These are phyloP conservation scores for Tillandsia leiboldiana DNA, from an alignment of 176 grass and related monocot genomes.

Conservation along the genomic window DNA sequence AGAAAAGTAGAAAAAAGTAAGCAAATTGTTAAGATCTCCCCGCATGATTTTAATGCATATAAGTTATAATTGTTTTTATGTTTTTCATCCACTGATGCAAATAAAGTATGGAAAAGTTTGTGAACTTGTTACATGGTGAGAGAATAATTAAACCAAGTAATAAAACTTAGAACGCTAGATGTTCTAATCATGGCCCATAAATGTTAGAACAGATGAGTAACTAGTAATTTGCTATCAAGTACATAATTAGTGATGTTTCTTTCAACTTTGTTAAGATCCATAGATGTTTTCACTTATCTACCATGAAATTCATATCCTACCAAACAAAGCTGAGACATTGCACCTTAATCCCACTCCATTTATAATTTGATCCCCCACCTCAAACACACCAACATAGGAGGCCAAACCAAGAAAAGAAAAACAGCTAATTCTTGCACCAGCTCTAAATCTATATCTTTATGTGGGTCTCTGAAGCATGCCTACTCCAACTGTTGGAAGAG, in stretches of 20 bases:
- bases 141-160: no score
- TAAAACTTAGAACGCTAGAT: no score
- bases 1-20: no score
- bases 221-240: no score
- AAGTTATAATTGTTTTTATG: no score
- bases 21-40: no score
- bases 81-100: no score
- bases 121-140: no score
- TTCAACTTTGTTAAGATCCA: slow-evolving; percentile 41
- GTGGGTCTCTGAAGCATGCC: slow-evolving; percentile 21
- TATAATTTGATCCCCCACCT: neutral
- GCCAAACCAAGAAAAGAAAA: slow-evolving; percentile 4
- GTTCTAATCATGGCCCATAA: no score
- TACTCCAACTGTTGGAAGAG: slow-evolving; percentile 44
- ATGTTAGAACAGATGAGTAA: no score
- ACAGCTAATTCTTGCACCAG: slow-evolving; percentile 10
- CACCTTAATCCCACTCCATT: slow-evolving; percentile 34
- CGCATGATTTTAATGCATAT: no score
- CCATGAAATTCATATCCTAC: slow-evolving; percentile 83
- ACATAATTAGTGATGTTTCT: neutral
- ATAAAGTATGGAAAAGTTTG: no score
- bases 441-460: slow-evolving; percentile 21
- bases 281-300: slow-evolving; percentile 84
- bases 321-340: slow-evolving; percentile 54
- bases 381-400: slow-evolving; percentile 11